Base-by-base conservation (phyloP, 2,329 filamentous ascomycete species). In the Pyricularia sp. region DNA sequence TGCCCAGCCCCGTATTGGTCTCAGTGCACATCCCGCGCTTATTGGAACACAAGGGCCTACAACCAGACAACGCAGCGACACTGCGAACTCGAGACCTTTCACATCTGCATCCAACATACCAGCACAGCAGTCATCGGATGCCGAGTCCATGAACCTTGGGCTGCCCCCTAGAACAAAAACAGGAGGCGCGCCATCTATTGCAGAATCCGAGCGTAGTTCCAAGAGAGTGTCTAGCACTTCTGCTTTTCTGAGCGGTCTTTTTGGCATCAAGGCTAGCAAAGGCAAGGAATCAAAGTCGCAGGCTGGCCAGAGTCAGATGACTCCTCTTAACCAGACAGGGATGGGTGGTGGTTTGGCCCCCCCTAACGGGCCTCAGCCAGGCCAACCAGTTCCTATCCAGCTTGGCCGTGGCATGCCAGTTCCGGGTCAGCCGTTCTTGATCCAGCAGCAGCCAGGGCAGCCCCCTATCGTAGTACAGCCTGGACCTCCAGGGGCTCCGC, bases 161-260 rank as follows among this genome's bases (percentile, higher is more conserved):
- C 62, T 61, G 53, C 60, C 62, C 60, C n/a, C 64, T 35, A 22
- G 33, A 26, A 30, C 55, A 57, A 40, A 59, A 62, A n/a, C 57
- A 1, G 49, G 35, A 19, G 35, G 59, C 24, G 59, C 62, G 7
- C 59, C 59, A 8, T 60, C 64, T 5, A 62, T 60, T n/a, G 65
- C 61, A 3, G 65, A 65, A n/a, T 62, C 61, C 10, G 65, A 65
- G 8, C 65, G 66, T 8, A 60, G 64, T 59, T 13, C 55, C 22
- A 59, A 59, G 24, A 59, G 55, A 12, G 55, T 59, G 19, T 59
- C 55, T 8, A 59, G 55, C 55, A 59, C 55, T 3, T 59, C 55
- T 26, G 55, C 55, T 28, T 62, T 66, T 12, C 26, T 66, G 10
- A 44, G 62, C 7, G 66, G 66, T 16, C 35, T 66, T 4, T 64